Evolutionary conservation across 2,329 filamentous ascomycete species (phyloP).

Genomic region (Sporothrix brasiliensis): DNA sequence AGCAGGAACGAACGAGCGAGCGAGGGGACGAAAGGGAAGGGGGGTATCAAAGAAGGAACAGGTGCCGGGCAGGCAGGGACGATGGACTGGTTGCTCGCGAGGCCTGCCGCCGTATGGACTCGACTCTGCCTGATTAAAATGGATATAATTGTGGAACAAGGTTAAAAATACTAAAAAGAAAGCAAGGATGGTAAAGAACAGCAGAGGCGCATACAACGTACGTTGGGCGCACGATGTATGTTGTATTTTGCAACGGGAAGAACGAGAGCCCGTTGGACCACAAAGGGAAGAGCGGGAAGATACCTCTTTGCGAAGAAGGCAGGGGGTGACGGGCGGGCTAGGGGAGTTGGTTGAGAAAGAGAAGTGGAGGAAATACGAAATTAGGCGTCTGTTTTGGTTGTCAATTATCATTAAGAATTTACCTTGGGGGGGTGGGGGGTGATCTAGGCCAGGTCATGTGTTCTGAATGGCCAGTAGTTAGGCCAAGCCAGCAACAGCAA

Average conservation of each 20-base stretch:
- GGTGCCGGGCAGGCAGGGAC: conserved; percentile 5
- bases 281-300: conserved; percentile 12
- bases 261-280: background rate
- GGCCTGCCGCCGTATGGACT: background rate
- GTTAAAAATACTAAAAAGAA: background rate
- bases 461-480: background rate
- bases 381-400: conserved; percentile 28
- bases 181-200: background rate
- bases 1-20: conserved; percentile 1
- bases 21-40: conserved; percentile 10
- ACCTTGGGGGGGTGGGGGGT: conserved; percentile 6
- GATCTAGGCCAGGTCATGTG: conserved; percentile 28
- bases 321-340: conserved; percentile 11
- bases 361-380: conserved; percentile 27
- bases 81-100: background rate
- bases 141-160: conserved; percentile 12
- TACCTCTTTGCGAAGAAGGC: conserved; percentile 8
- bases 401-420: conserved; percentile 22
- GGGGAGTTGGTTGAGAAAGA: conserved; percentile 25
- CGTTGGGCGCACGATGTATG: conserved; percentile 19
- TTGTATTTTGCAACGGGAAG: background rate
- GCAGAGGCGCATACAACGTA: background rate
- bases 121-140: conserved; percentile 19
- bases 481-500: background rate
- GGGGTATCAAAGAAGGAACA: conserved; percentile 21